Evolutionary conservation across 2,329 filamentous ascomycete species (phyloP).

Genomic region (Fusarium albidum): DNA sequence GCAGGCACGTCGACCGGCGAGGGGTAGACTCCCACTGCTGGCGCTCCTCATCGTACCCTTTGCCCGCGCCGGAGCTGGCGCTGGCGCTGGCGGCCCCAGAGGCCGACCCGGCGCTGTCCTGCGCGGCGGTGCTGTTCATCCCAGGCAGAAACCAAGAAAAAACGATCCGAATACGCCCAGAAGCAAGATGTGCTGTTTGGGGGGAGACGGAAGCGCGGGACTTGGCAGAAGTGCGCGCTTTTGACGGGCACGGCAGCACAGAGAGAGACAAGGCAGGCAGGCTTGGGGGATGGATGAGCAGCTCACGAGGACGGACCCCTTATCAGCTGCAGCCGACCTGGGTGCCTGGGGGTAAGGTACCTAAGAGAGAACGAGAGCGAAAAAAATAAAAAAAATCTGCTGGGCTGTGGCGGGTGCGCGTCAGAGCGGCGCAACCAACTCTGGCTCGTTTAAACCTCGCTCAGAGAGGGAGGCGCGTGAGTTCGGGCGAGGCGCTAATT

Average conservation of each 20-base stretch:
- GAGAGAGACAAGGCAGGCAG: neutral
- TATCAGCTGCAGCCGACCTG: neutral
- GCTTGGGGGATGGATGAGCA: neutral
- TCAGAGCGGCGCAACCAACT: too few relatives aligned
- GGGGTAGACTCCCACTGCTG: conserved; percentile 29
- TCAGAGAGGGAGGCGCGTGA: too few relatives aligned
- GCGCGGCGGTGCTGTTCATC: conserved; percentile 11
- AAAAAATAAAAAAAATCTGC: too few relatives aligned
- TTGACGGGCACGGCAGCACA: neutral
- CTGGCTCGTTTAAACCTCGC: too few relatives aligned
- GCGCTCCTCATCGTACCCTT: conserved; percentile 39
- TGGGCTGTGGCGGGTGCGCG: too few relatives aligned
- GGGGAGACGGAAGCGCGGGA: neutral
- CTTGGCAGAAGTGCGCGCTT: conserved; percentile 1
- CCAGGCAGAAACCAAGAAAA: neutral
- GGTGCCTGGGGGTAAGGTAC: too few relatives aligned
- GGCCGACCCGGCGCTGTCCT: conserved; percentile 5
- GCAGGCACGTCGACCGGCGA: conserved; percentile 25
- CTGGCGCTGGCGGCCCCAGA: conserved; percentile 2
- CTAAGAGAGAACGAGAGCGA: too few relatives aligned
- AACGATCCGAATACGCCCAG: neutral
- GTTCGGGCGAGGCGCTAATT: too few relatives aligned
- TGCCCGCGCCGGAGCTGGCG: conserved; percentile 5
- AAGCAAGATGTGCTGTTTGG: neutral
- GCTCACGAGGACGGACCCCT: neutral